Conservation (phyloP, 768 basidiomycete genomes). For the Lactarius sp. region DNA sequence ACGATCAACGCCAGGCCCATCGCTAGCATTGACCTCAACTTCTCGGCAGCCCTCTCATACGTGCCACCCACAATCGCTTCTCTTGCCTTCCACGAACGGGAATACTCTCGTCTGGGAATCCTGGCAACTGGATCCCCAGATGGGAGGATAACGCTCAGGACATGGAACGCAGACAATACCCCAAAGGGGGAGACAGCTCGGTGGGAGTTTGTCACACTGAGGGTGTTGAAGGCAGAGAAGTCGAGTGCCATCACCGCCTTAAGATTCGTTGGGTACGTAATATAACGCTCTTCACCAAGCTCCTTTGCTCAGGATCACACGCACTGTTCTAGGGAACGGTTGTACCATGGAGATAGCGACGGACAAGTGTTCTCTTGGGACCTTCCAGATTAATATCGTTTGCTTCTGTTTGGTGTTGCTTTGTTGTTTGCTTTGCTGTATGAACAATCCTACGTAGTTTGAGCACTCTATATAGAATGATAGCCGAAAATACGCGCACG, state of each 20-base stretch:
- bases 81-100: slow-evolving; percentile 83
- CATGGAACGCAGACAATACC: slow-evolving; percentile 78
- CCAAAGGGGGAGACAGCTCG: slow-evolving; percentile 57
- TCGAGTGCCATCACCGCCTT: slow-evolving; percentile 57
- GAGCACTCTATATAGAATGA: no score
- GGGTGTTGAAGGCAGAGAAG: slow-evolving; percentile 58
- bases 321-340: slow-evolving; percentile 41
- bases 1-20: slow-evolving; percentile 85
- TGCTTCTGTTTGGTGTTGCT: neutral
- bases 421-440: neutral
- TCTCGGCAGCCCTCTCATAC: slow-evolving; percentile 40
- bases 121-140: slow-evolving; percentile 78
- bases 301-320: neutral
- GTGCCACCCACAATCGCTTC: slow-evolving; percentile 58
- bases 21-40: slow-evolving; percentile 57
- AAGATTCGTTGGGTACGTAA: slow-evolving; percentile 68
- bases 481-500: slow-evolving; percentile 6
- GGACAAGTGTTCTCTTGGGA: slow-evolving; percentile 57
- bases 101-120: slow-evolving; percentile 71
- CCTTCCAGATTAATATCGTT: slow-evolving; percentile 40
- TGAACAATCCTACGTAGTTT: no score
- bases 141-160: slow-evolving; percentile 72
- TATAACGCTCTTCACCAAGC: neutral
- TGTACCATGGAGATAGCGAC: slow-evolving; percentile 62
- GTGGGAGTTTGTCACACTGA: slow-evolving; percentile 71